A percentile compares a stretch with the other conserved stretches of the same genome.
These are phyloP conservation scores for Hyphodiscus sp. DNA, from an alignment of 2,329 filamentous ascomycete species.

Conservation along the genomic window DNA sequence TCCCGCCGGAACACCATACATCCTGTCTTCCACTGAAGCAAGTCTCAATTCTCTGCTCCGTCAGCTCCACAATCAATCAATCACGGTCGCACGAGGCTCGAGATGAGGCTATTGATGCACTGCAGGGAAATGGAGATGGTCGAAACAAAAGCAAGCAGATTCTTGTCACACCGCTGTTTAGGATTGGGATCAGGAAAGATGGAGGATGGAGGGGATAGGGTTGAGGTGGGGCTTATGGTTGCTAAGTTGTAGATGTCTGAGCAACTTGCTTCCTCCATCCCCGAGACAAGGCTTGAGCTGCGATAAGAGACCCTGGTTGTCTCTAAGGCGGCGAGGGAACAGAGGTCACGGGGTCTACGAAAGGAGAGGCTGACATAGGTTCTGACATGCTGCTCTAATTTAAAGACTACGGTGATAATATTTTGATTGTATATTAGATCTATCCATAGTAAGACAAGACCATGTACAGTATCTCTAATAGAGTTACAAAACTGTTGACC, in stretches of 20 bases:
- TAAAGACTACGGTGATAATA: too few relatives aligned
- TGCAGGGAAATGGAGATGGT: background rate
- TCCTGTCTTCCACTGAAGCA: background rate
- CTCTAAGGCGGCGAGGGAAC: background rate
- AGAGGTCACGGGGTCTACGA: background rate
- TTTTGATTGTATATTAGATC: too few relatives aligned
- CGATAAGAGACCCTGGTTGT: background rate
- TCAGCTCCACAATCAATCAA: background rate
- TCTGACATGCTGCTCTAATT: too few relatives aligned
- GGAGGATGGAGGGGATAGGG: background rate
- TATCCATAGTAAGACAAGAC: too few relatives aligned
- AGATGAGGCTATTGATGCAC: background rate
- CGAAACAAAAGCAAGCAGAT: background rate
- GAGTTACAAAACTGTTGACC: too few relatives aligned
- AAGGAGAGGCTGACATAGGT: background rate
- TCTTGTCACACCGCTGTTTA: background rate
- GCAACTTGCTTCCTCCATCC: background rate
- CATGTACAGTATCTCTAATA: too few relatives aligned
- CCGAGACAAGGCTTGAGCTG: background rate
- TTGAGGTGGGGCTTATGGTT: background rate
- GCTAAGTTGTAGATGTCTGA: background rate
- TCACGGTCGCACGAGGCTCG: background rate
- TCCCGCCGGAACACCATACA: background rate
- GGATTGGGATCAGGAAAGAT: background rate
- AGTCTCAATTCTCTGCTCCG: background rate